Percentiles rank a stretch among this genome's conserved stretches.
Conservation (phyloP, 495 filamentous ascomycete species). For the Penicillium egyptiacum region DNA sequence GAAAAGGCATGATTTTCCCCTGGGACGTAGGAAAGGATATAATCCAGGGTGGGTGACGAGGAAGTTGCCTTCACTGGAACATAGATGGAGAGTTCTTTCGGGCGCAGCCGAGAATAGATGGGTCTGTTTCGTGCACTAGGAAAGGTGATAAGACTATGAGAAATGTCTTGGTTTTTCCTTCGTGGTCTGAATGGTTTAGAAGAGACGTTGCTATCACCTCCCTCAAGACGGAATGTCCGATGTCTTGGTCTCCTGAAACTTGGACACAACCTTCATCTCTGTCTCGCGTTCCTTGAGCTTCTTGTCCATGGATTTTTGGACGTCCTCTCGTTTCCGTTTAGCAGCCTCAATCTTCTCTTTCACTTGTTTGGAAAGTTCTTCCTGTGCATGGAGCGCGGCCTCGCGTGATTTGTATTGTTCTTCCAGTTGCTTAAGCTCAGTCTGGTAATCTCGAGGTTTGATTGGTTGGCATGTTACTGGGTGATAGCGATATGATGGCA, state of each 20-base stretch:
- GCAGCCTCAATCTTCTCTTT: constrained; percentile 41
- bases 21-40: too few relatives aligned
- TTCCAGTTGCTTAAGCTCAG: constrained; percentile 39
- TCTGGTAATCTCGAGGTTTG: constrained; percentile 29
- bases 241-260: constrained; percentile 44
- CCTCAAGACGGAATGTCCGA: constrained; percentile 36
- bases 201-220: background rate
- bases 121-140: background rate
- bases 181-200: background rate
- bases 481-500: constrained; percentile 38
- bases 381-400: constrained; percentile 42
- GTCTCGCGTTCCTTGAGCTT: constrained; percentile 47
- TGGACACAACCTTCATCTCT: constrained; percentile 48
- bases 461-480: constrained; percentile 44
- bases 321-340: constrained; percentile 42
- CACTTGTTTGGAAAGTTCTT: constrained; percentile 41
- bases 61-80: background rate
- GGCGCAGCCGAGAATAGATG: too few relatives aligned
- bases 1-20: background rate
- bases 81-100: background rate
- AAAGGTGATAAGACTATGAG: background rate
- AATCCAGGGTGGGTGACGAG: background rate
- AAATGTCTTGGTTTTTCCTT: background rate
- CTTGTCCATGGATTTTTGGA: constrained; percentile 47
- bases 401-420: constrained; percentile 40